These are phyloP conservation scores for Nannochloropsis gaditana DNA, from an alignment of 108 stramenopile genomes.

Conservation along the genomic window DNA sequence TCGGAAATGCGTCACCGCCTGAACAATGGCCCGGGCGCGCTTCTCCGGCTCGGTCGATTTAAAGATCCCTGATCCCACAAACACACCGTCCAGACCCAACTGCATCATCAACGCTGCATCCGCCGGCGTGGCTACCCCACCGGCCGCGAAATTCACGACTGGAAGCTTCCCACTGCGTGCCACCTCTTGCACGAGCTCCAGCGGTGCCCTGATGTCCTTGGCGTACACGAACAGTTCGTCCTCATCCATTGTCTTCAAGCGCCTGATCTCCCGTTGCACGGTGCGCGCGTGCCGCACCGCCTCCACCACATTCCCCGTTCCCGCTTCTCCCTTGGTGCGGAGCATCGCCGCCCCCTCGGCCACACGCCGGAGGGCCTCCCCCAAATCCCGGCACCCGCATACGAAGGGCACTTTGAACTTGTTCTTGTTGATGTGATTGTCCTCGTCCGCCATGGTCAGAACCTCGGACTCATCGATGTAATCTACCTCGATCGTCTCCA, in stretches of 20 bases:
- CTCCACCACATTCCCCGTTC: conserved; percentile 98
- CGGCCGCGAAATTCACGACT: conserved; percentile 98
- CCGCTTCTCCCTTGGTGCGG: conserved; percentile 99
- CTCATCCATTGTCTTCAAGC: conserved; percentile 75
- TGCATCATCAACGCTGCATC: conserved; percentile 99
- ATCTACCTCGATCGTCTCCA: conserved; percentile 94
- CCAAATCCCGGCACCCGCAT: conserved; percentile 96
- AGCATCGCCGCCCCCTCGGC: conserved; percentile 98
- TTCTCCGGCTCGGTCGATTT: conserved; percentile 84
- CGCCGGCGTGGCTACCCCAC: conserved; percentile 96
- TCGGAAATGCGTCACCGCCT: conserved; percentile 90
- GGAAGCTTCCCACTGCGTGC: conserved; percentile 85
- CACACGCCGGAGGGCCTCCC: conserved; percentile 91
- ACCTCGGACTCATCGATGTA: conserved; percentile 99
- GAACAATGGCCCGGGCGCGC: conserved; percentile 90
- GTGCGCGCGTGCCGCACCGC: conserved; percentile 92
- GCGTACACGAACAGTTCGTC: conserved; percentile 95
- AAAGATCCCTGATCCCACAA: conserved; percentile 97
- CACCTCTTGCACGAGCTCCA: conserved; percentile 81
- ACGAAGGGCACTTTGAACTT: conserved; percentile 96
- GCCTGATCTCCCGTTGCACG: conserved; percentile 76
- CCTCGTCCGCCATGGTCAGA: conserved; percentile 98
- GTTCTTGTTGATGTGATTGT: conserved; percentile 97
- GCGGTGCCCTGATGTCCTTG: conserved; percentile 87
- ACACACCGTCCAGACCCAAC: conserved; percentile 97